Evolutionary conservation across 2,329 filamentous ascomycete genomes (phyloP), one percentile per base, ranked within the genome.

Genomic region (Xylaria sp.): DNA sequence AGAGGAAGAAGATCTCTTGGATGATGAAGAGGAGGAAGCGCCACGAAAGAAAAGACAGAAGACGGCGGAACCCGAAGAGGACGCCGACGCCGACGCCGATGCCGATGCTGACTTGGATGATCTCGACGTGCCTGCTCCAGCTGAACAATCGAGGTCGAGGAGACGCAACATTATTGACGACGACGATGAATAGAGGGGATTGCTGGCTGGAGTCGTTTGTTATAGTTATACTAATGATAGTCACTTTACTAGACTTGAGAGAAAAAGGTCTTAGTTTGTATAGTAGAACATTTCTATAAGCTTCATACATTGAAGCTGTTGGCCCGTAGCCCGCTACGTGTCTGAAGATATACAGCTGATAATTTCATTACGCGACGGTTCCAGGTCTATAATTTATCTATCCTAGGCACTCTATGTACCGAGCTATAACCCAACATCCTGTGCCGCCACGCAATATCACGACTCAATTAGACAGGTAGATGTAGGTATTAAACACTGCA

Each of bases 161-260:
- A 84, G 87, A 74, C 82, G 87, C 66, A 84, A 86, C 70, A 83
- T 90, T 69, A 82, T 90, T 65, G 86, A 88, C 61, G 87, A 89
- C 61, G 87, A 89, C 63, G 86, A 88, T 29, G 79, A 81, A 33
- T 73, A 69, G 49, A 58, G 69, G 44, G 58, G 64, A 56, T 22
- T 61, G 15, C 44, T 5, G 45, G 27, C 29, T 53, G 29, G 2
- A 15, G 31, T 33, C 25, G 42, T 33, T 57, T 63, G 9, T 39
- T 50, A 47, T 42, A 38, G 33, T 36, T 45, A 17, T 45, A 10
- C 3, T 39, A n/a, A 57, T 39, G 25, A 27, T 20, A 6, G 51
- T 22, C 17, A 2, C 50, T 27, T 38, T 57, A 6, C 9, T 11
- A 49, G 20, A 7, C 13, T 13, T 9, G 45, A 25, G 22, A 49